A percentile compares a stretch with the other conserved stretches of the same genome.
These are phyloP conservation scores for Termitomyces heimii DNA, from an alignment of 768 basidiomycete species.

Conservation along the genomic window DNA sequence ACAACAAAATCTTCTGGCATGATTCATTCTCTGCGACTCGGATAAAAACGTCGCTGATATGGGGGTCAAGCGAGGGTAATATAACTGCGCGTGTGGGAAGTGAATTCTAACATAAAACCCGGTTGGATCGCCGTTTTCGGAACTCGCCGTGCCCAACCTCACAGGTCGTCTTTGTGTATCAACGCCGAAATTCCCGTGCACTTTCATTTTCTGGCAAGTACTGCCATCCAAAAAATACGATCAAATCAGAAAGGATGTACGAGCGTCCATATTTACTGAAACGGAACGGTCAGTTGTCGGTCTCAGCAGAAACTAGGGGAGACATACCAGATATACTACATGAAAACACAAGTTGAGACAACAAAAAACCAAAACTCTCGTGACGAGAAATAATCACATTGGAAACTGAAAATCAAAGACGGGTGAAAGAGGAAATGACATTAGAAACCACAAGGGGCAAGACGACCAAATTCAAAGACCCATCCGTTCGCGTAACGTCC, in stretches of 20 bases:
- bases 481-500: slow-evolving; percentile 84
- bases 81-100: not conserved
- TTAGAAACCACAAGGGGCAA: not conserved
- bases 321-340: slow-evolving; percentile 25
- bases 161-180: not conserved
- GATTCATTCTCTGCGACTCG: not conserved
- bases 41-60: not conserved
- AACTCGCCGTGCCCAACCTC: too few species aligned
- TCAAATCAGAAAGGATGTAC: slow-evolving; percentile 9
- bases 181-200: not conserved
- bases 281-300: slow-evolving; percentile 13
- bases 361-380: not conserved
- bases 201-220: not conserved
- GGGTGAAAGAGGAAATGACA: not conserved
- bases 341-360: not conserved
- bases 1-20: not conserved
- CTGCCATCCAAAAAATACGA: not conserved
- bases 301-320: not conserved
- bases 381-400: not conserved
- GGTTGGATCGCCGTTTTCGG: not conserved
- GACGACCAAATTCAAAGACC: slow-evolving; percentile 45
- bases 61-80: not conserved
- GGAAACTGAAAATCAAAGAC: not conserved
- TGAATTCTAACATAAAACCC: not conserved
- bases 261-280: slow-evolving; percentile 16